Evolutionary conservation across 148 eudicot genomes (phyloP).

Genomic region (Camellia lanceoleosa): DNA sequence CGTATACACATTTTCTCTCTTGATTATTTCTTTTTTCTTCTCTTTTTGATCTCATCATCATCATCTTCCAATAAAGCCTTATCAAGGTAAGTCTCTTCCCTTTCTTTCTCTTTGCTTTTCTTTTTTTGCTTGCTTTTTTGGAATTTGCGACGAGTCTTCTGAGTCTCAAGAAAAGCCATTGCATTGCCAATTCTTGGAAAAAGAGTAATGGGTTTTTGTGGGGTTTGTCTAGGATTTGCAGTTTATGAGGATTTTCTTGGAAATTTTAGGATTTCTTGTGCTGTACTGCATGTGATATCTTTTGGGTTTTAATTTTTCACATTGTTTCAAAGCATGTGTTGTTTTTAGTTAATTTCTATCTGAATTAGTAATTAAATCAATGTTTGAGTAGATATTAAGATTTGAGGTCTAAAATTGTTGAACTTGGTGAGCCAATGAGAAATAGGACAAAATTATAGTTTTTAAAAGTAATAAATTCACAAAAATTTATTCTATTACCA

Average conservation of each 20-base stretch:
- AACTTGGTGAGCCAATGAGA: not conserved
- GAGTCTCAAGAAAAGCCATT: not conserved
- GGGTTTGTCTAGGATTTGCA: conserved; percentile 2
- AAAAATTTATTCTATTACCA: not conserved
- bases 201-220: not conserved
- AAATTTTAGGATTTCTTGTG: not conserved
- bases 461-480: not conserved
- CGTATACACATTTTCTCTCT: not conserved
- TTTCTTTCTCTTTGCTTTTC: not conserved
- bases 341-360: not conserved
- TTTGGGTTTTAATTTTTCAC: not conserved
- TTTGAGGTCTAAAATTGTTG: not conserved
- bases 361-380: not conserved
- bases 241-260: not conserved
- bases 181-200: conserved; percentile 2
- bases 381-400: not conserved
- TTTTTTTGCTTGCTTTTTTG: not conserved
- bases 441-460: not conserved
- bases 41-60: not conserved
- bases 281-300: not conserved
- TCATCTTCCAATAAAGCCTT: not conserved
- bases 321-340: not conserved
- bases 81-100: not conserved
- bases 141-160: not conserved
- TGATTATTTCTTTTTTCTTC: not conserved